Conservation (phyloP, 371 early-diverging fungal species). For the Mucor piriformis region DNA sequence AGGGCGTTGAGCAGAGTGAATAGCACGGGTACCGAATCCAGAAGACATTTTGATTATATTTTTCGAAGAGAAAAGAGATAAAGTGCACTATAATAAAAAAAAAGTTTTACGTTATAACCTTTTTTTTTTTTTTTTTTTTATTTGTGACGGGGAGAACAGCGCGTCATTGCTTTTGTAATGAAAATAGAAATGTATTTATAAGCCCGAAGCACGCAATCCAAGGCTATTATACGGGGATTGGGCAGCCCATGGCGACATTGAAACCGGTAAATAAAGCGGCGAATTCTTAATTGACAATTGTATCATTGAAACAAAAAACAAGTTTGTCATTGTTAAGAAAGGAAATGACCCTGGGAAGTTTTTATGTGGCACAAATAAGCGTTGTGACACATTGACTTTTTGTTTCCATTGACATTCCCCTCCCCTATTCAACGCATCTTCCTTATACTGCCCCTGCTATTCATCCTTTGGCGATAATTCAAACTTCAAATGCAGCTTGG, state of each 20-base stretch:
- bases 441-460: neutral
- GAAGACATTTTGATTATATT: constrained; percentile 25
- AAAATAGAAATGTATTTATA: constrained; percentile 1
- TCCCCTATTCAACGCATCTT: too few relatives aligned
- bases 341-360: constrained; percentile 21
- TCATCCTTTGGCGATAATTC: neutral
- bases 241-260: constrained; percentile 25
- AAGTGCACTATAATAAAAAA: neutral
- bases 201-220: constrained; percentile 12
- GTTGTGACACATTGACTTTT: neutral
- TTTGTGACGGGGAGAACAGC: constrained; percentile 26
- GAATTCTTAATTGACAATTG: too few relatives aligned
- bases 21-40: constrained; percentile 88
- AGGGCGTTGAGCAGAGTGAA: constrained; percentile 91
- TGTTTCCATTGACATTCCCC: neutral
- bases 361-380: neutral
- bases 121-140: constrained; percentile 12
- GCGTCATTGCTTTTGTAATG: constrained; percentile 8
- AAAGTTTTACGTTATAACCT: constrained; percentile 7
- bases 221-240: constrained; percentile 3
- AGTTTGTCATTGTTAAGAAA: too few relatives aligned
- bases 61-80: neutral
- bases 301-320: neutral
- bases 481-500: neutral
- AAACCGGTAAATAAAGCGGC: constrained; percentile 4